A percentile compares a stretch with the other conserved stretches of the same genome.
These are phyloP conservation scores for Caloboletus inedulis DNA, from an alignment of 1,284 basidiomycete species.

Conservation along the genomic window DNA sequence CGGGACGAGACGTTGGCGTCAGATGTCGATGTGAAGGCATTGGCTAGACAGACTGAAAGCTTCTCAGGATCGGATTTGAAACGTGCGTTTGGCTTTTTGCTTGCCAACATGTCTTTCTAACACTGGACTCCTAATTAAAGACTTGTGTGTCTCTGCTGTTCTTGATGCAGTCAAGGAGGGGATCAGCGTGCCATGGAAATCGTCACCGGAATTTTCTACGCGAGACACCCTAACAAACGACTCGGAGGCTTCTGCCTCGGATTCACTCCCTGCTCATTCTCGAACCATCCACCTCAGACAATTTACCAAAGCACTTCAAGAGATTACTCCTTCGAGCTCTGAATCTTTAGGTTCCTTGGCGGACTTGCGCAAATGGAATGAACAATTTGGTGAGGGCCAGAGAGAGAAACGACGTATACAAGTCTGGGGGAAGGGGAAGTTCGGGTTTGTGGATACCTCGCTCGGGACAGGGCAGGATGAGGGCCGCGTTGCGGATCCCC, in stretches of 20 bases:
- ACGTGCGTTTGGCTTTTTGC: slow-evolving; percentile 51
- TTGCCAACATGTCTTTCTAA: slow-evolving; percentile 12
- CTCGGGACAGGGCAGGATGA: slow-evolving; percentile 37
- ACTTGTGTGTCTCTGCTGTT: slow-evolving; percentile 86
- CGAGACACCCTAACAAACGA: slow-evolving; percentile 7
- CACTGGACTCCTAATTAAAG: slow-evolving; percentile 38
- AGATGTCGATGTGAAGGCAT: slow-evolving; percentile 61
- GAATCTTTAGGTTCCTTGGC: slow-evolving; percentile 77
- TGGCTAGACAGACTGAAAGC: slow-evolving; percentile 76
- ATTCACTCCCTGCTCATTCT: slow-evolving; percentile 2
- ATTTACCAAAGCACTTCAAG: slow-evolving; percentile 77
- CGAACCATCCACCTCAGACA: slow-evolving; percentile 60
- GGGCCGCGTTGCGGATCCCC: slow-evolving; percentile 39
- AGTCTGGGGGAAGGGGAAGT: slow-evolving; percentile 72
- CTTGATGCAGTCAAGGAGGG: slow-evolving; percentile 85
- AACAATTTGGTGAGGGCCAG: slow-evolving; percentile 84
- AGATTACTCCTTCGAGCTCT: slow-evolving; percentile 84
- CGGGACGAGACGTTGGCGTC: slow-evolving; percentile 69
- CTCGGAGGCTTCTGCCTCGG: slow-evolving; percentile 8
- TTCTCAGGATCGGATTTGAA: slow-evolving; percentile 95
- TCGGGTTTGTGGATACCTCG: slow-evolving; percentile 61
- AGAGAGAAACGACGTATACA: slow-evolving; percentile 56
- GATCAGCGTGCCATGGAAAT: slow-evolving; percentile 72
- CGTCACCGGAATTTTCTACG: slow-evolving; percentile 14
- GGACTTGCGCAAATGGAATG: slow-evolving; percentile 87